phyloP scores from a whole-genome alignment of 345 rosid genomes.

The Draba incana region DNA sequence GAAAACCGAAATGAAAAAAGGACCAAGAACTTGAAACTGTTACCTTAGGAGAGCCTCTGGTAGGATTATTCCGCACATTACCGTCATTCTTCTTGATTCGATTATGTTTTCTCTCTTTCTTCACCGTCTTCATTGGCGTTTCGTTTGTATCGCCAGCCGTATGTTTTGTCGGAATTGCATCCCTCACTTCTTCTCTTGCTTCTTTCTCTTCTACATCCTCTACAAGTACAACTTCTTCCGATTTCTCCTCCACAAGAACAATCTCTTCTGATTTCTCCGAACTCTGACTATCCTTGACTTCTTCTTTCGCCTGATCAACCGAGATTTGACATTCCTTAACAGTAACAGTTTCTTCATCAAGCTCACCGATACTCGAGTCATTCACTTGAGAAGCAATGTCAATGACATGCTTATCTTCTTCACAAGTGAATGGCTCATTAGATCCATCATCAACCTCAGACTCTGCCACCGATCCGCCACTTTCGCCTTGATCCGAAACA shows the following conservation, averaged over 20 bases:
- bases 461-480: slow-evolving; percentile 28
- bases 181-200: slow-evolving; percentile 37
- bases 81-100: slow-evolving; percentile 38
- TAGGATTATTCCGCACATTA: slow-evolving; percentile 44
- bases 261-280: slow-evolving; percentile 43
- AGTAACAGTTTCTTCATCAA: slow-evolving; percentile 46
- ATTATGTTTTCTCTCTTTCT: slow-evolving; percentile 39
- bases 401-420: slow-evolving; percentile 45
- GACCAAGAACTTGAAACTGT: slow-evolving; percentile 13
- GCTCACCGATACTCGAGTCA: slow-evolving; percentile 25
- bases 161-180: slow-evolving; percentile 21
- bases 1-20: no score
- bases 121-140: slow-evolving; percentile 33
- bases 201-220: slow-evolving; percentile 36
- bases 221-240: slow-evolving; percentile 17
- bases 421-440: slow-evolving; percentile 41
- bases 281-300: slow-evolving; percentile 24
- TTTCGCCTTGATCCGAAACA: background rate
- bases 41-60: slow-evolving; percentile 60
- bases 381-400: slow-evolving; percentile 39
- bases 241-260: slow-evolving; percentile 7
- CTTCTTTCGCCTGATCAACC: slow-evolving; percentile 49
- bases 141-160: slow-evolving; percentile 38
- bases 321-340: slow-evolving; percentile 48
- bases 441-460: slow-evolving; percentile 29